Evolutionary conservation across 2,329 filamentous ascomycete species (phyloP).

Genomic region (Phialophora tarda): DNA sequence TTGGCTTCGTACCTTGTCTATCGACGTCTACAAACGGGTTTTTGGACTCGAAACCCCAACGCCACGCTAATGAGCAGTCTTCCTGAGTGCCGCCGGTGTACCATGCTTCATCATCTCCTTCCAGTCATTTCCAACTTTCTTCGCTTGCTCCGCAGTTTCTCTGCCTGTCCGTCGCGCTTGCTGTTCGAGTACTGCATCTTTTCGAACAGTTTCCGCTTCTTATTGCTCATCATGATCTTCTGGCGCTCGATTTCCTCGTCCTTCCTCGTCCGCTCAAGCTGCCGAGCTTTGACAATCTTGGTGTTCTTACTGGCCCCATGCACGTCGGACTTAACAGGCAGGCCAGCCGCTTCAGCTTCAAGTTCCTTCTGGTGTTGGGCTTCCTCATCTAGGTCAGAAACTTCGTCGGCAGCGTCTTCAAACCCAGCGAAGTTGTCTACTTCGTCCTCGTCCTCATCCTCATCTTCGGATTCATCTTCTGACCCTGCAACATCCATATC

Average conservation of each 20-base stretch:
- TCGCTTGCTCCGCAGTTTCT: slow-evolving; percentile 85
- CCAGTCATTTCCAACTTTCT: slow-evolving; percentile 73
- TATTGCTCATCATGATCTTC: slow-evolving; percentile 98
- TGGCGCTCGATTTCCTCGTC: slow-evolving; percentile 87
- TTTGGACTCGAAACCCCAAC: slow-evolving; percentile 13
- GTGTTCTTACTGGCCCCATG: slow-evolving; percentile 66
- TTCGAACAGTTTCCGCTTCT: slow-evolving; percentile 96
- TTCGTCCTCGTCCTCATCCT: slow-evolving; percentile 58
- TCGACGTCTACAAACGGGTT: not conserved
- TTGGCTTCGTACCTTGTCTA: not conserved
- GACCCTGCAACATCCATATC: slow-evolving; percentile 55
- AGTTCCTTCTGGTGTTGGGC: slow-evolving; percentile 84
- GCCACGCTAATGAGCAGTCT: slow-evolving; percentile 19
- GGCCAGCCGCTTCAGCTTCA: slow-evolving; percentile 85
- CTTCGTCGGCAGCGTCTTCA: slow-evolving; percentile 58
- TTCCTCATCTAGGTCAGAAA: slow-evolving; percentile 64
- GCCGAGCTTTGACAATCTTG: slow-evolving; percentile 68
- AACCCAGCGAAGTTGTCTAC: slow-evolving; percentile 58
- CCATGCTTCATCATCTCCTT: slow-evolving; percentile 18
- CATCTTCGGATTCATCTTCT: slow-evolving; percentile 52
- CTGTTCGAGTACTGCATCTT: slow-evolving; percentile 97
- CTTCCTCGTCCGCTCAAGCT: slow-evolving; percentile 66
- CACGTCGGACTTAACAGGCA: slow-evolving; percentile 54
- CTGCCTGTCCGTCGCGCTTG: slow-evolving; percentile 88
- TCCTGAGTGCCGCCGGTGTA: not conserved